Evolutionary conservation across 768 basidiomycete genomes (phyloP).

Genomic region (Aureoboletus auriporus): DNA sequence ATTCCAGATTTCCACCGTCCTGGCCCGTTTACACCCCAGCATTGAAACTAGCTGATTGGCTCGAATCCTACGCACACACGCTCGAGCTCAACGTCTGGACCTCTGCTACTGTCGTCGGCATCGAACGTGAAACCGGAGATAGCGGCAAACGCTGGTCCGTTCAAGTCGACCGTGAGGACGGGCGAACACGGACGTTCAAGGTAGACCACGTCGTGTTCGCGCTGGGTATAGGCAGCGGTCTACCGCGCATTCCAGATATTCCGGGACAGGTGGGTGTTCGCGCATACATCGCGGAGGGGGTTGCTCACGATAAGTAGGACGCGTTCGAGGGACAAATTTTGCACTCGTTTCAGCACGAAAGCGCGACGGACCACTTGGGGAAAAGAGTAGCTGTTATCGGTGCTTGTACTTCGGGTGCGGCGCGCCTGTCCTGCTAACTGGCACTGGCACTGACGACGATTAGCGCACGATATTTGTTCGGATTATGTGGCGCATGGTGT

Average conservation of each 20-base stretch:
- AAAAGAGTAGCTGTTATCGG: slow-evolving; percentile 74
- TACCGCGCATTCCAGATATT: slow-evolving; percentile 40
- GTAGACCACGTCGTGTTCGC: slow-evolving; percentile 51
- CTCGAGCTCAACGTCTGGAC: slow-evolving; percentile 67
- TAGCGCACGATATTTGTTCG: slow-evolving; percentile 47
- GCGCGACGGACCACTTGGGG: slow-evolving; percentile 53
- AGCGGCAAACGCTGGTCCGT: slow-evolving; percentile 43
- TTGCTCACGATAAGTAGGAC: slow-evolving; percentile 32
- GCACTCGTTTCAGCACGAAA: slow-evolving; percentile 56
- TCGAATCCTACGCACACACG: slow-evolving; percentile 57
- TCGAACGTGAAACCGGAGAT: slow-evolving; percentile 25
- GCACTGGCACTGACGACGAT: neutral
- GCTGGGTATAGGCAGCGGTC: slow-evolving; percentile 44
- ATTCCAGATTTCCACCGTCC: slow-evolving; percentile 47
- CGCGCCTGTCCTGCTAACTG: slow-evolving; percentile 11
- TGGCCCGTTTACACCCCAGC: slow-evolving; percentile 62
- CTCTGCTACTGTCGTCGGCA: slow-evolving; percentile 33
- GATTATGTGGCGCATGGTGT: slow-evolving; percentile 44
- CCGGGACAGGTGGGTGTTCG: slow-evolving; percentile 37
- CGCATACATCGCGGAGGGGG: too few relatives aligned
- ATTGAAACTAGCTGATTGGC: slow-evolving; percentile 57
- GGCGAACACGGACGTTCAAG: slow-evolving; percentile 35
- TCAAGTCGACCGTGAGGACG: slow-evolving; percentile 33
- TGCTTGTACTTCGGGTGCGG: slow-evolving; percentile 53
- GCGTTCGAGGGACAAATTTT: slow-evolving; percentile 59